Conservation (phyloP, 208 protist genomes). For the Trypanosoma rangeli region DNA sequence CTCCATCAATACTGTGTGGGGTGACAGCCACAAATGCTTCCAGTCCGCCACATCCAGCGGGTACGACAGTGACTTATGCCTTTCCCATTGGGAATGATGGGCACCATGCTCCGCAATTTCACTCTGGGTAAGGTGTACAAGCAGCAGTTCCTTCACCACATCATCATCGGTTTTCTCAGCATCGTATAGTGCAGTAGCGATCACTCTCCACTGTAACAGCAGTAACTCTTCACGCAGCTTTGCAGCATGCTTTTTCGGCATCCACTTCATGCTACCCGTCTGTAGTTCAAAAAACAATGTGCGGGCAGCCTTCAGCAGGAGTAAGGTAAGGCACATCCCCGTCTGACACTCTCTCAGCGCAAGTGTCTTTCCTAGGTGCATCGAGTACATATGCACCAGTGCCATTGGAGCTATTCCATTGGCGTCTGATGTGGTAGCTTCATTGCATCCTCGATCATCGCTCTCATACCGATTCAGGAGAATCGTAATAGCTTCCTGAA, state of each 20-base stretch:
- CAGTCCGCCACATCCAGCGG: conserved; percentile 16
- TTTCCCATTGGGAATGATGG: conserved; percentile 18
- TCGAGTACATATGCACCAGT: conserved; percentile 8
- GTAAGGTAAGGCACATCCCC: conserved; percentile 14
- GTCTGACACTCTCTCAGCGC: neutral
- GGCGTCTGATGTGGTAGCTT: neutral
- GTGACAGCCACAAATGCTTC: conserved; percentile 22
- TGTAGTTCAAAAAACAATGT: conserved; percentile 26
- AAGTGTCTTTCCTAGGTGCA: conserved; percentile 15
- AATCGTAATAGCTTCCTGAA: conserved; percentile 7
- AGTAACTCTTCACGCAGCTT: conserved; percentile 18
- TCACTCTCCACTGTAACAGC: conserved; percentile 30
- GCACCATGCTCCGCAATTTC: conserved; percentile 20
- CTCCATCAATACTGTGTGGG: conserved; percentile 24
- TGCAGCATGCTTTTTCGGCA: conserved; percentile 3
- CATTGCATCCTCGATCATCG: neutral
- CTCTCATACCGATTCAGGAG: conserved; percentile 24
- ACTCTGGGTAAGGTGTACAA: conserved; percentile 26
- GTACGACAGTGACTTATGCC: conserved; percentile 7
- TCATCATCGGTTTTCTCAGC: conserved; percentile 30
- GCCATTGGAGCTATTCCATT: neutral
- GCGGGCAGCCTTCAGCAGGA: conserved; percentile 19
- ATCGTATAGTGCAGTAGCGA: conserved; percentile 14
- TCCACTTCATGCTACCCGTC: neutral
- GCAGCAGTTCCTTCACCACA: conserved; percentile 23